Evolutionary conservation across 306 rosid genomes (phyloP).

Genomic region (Oxytropis ochrocephala): DNA sequence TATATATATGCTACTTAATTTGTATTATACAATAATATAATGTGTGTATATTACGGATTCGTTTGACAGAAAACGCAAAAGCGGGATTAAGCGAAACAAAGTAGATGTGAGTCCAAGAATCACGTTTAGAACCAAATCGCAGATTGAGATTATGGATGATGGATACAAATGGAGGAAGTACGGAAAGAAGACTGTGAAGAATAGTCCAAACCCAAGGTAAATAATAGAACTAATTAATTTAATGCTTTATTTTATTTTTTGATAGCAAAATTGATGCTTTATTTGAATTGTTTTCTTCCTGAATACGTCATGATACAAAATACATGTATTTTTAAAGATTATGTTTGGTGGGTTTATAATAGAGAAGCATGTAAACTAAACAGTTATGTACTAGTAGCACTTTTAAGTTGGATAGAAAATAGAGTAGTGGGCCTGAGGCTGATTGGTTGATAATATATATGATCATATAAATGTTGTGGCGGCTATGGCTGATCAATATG

Average conservation of each 20-base stretch:
- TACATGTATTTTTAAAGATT: neutral
- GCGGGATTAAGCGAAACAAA: conserved; percentile 18
- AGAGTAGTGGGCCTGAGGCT: conserved; percentile 1
- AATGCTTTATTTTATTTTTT: no score
- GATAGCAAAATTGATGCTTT: no score
- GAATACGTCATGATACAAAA: neutral
- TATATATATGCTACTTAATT: neutral
- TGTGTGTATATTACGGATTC: neutral
- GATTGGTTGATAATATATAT: neutral
- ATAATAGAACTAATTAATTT: no score
- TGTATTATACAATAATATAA: neutral
- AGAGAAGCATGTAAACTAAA: neutral
- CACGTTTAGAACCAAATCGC: conserved; percentile 58
- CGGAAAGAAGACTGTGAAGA: conserved; percentile 68
- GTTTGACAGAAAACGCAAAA: conserved; percentile 27
- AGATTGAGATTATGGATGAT: conserved; percentile 67
- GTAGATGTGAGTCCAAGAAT: conserved; percentile 27
- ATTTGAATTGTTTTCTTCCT: no score
- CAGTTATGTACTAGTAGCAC: neutral
- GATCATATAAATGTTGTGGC: neutral
- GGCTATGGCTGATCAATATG: neutral
- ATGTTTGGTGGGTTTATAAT: neutral
- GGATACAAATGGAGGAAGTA: conserved; percentile 87
- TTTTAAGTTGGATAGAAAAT: neutral
- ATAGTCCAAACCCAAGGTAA: conserved; percentile 68